phyloP scores from a whole-genome alignment of 2,329 filamentous ascomycete genomes.

The Nakataea oryzae region DNA sequence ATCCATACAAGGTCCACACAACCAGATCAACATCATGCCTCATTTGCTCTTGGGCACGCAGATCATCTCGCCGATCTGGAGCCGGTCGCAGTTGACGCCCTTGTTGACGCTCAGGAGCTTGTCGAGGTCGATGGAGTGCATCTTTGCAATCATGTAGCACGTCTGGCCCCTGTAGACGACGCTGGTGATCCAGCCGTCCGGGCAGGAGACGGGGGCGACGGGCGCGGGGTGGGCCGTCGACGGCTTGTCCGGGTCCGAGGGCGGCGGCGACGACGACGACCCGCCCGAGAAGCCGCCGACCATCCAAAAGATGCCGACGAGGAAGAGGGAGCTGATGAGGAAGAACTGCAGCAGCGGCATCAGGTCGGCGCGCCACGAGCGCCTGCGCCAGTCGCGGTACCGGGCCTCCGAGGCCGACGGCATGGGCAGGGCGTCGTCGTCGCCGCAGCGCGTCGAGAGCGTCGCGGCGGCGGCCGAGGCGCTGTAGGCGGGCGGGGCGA shows the following conservation, averaged over 20 bases:
- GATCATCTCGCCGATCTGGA: constrained; percentile 23
- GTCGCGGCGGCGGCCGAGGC: neutral
- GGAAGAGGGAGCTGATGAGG: constrained; percentile 37
- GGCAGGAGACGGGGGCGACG: constrained; percentile 12
- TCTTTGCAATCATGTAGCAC: constrained; percentile 40
- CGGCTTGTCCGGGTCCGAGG: constrained; percentile 4
- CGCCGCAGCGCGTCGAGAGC: constrained; percentile 3
- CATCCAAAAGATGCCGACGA: constrained; percentile 40
- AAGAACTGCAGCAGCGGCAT: constrained; percentile 49
- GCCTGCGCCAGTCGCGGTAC: neutral
- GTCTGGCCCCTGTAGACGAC: constrained; percentile 35
- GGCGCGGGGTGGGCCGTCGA: neutral
- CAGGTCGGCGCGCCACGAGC: constrained; percentile 40
- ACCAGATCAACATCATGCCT: neutral
- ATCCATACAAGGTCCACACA: neutral
- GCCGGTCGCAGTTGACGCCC: constrained; percentile 33
- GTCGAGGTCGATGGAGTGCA: constrained; percentile 29
- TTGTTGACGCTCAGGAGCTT: constrained; percentile 33
- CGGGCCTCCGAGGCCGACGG: neutral
- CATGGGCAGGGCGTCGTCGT: neutral
- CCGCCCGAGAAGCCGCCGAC: constrained; percentile 19
- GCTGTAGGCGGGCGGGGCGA: neutral
- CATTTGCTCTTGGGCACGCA: neutral
- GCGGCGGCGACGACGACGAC: too few species aligned
- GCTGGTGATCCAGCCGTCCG: constrained; percentile 21